These are phyloP conservation scores for Dictyostelium purpureum DNA, from an alignment of 78 protist species.

Conservation along the genomic window DNA sequence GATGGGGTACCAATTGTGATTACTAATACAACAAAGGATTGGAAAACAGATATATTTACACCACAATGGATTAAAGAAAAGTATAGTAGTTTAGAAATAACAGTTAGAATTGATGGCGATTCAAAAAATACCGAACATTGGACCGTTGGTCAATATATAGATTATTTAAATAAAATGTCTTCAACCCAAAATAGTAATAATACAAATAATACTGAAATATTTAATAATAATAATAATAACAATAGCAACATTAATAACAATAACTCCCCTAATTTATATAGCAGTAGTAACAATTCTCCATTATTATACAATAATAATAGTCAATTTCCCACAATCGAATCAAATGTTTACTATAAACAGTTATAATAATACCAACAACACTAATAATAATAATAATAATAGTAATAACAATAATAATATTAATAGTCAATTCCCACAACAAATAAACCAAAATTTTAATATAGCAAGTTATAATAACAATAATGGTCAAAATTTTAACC, in stretches of 20 bases:
- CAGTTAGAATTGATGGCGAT: slow-evolving; percentile 18
- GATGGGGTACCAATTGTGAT: slow-evolving; percentile 35
- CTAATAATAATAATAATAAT: neutral
- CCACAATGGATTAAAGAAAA: slow-evolving; percentile 26
- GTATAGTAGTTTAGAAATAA: slow-evolving; percentile 27
- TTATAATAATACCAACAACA: neutral
- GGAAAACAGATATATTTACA: neutral
- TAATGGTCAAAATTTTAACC: neutral
- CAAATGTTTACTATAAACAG: too few species aligned
- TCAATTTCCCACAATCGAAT: too few species aligned
- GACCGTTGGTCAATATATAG: slow-evolving; percentile 38
- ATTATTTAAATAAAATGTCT: slow-evolving; percentile 1
- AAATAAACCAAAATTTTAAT: too few species aligned
- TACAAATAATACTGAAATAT: neutral
- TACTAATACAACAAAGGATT: slow-evolving; percentile 12
- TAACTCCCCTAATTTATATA: neutral
- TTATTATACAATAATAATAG: neutral
- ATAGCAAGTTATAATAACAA: neutral
- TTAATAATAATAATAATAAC: neutral
- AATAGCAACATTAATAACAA: neutral
- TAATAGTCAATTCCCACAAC: too few species aligned
- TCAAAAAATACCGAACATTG: slow-evolving; percentile 19
- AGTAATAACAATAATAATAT: neutral
- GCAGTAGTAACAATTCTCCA: neutral
- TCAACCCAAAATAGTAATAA: neutral